These are phyloP conservation scores for Tetradesmus obliquus DNA, from an alignment of 139 green algal species.

Conservation along the genomic window DNA sequence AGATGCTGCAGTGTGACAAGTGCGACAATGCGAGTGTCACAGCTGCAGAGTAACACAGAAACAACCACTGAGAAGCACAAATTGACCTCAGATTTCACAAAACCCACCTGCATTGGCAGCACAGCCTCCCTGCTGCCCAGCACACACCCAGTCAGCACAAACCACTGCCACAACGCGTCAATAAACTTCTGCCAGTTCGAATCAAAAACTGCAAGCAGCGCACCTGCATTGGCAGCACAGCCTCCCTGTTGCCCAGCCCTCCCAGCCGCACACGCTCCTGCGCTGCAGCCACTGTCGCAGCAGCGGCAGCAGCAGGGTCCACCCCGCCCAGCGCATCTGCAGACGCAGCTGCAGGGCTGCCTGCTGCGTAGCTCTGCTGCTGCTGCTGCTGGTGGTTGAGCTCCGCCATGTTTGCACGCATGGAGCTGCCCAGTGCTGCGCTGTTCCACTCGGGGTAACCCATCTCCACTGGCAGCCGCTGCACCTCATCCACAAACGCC, in stretches of 20 bases:
- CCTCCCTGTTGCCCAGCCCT: not conserved
- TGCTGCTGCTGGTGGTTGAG: not conserved
- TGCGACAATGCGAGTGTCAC: no score
- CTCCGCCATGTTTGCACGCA: not conserved
- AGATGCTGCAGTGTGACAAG: no score
- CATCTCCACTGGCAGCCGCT: constrained; percentile 11
- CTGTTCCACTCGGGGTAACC: constrained; percentile 32
- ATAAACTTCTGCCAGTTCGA: no score
- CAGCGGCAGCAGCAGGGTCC: not conserved
- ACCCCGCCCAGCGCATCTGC: not conserved
- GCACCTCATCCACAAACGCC: constrained; percentile 27
- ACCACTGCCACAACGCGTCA: no score
- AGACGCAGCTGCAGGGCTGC: not conserved
- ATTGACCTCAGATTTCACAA: not conserved
- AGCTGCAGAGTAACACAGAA: not conserved
- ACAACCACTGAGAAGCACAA: not conserved
- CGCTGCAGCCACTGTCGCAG: not conserved
- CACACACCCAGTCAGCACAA: no score
- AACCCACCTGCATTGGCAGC: not conserved
- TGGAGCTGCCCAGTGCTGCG: not conserved
- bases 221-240: not conserved
- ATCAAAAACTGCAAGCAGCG: not conserved
- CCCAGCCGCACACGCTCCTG: not conserved
- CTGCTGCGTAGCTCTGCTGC: not conserved
- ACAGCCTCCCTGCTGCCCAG: no score